phyloP scores from a whole-genome alignment of 345 rosid species.

The Limnanthes douglasii region DNA sequence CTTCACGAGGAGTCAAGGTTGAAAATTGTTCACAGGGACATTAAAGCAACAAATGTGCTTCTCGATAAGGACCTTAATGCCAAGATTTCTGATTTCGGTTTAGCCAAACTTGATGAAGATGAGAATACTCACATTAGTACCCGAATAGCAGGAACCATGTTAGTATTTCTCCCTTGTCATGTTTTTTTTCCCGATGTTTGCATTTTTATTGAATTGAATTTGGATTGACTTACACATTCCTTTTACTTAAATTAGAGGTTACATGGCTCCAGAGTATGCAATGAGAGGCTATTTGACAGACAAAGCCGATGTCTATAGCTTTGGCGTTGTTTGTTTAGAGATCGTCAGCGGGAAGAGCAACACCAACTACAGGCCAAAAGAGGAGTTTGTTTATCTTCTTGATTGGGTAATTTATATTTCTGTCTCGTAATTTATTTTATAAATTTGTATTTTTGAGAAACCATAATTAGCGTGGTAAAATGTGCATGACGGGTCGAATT shows the following conservation, averaged over 20 bases:
- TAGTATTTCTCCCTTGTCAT: slow-evolving; percentile 6
- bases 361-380: slow-evolving; percentile 89
- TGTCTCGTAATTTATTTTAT: too few relatives aligned
- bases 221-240: neutral
- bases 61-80: slow-evolving; percentile 38
- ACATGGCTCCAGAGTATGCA: slow-evolving; percentile 98
- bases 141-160: slow-evolving; percentile 54
- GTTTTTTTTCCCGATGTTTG: neutral
- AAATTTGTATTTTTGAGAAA: too few relatives aligned
- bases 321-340: slow-evolving; percentile 70
- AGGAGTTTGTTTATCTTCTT: slow-evolving; percentile 88
- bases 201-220: neutral
- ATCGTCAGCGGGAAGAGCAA: slow-evolving; percentile 92
- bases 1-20: slow-evolving; percentile 60
- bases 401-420: slow-evolving; percentile 60
- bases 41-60: slow-evolving; percentile 56
- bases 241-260: slow-evolving; percentile 45
- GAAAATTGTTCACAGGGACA: slow-evolving; percentile 63
- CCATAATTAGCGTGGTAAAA: too few relatives aligned
- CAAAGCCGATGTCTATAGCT: slow-evolving; percentile 88
- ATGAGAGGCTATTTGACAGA: slow-evolving; percentile 97
- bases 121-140: slow-evolving; percentile 66
- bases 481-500: too few relatives aligned
- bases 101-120: slow-evolving; percentile 55
- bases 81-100: slow-evolving; percentile 56